A percentile compares a stretch with the other conserved stretches of the same genome.
Conservation (phyloP, 495 filamentous ascomycete species). For the Aspergillus nidulans region DNA sequence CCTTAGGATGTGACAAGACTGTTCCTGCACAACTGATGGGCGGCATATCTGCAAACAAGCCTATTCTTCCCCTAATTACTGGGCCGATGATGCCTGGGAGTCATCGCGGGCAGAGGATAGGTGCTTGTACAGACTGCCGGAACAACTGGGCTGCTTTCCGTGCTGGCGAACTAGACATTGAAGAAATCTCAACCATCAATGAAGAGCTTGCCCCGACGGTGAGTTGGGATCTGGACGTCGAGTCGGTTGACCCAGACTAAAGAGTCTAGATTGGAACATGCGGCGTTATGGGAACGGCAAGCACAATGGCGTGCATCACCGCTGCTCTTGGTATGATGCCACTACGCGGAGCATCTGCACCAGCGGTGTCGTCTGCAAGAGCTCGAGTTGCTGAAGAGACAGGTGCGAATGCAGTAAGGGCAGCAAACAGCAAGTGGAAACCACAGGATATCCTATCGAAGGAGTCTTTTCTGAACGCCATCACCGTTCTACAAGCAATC, state of each 20-base stretch:
- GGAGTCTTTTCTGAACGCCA: constrained; percentile 63
- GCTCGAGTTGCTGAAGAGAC: constrained; percentile 61
- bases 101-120: constrained; percentile 52
- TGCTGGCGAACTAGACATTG: constrained; percentile 57
- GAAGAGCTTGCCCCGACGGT: constrained; percentile 64
- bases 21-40: constrained; percentile 67
- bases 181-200: constrained; percentile 62
- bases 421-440: constrained; percentile 33
- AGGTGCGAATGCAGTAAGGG: constrained; percentile 50
- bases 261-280: constrained; percentile 54
- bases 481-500: constrained; percentile 64
- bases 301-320: constrained; percentile 64
- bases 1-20: constrained; percentile 61
- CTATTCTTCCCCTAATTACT: constrained; percentile 57
- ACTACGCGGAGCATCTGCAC: constrained; percentile 54
- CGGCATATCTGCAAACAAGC: constrained; percentile 65
- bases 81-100: constrained; percentile 67
- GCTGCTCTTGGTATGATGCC: constrained; percentile 63
- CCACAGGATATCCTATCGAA: constrained; percentile 55
- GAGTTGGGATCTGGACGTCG: constrained; percentile 3
- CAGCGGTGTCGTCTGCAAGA: constrained; percentile 61
- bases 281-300: constrained; percentile 67
- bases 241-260: not conserved
- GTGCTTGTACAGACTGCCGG: constrained; percentile 64
- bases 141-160: constrained; percentile 64